Base-by-base conservation (phyloP, 1,284 basidiomycete species). In the Pseudozyma hubeiensis region DNA sequence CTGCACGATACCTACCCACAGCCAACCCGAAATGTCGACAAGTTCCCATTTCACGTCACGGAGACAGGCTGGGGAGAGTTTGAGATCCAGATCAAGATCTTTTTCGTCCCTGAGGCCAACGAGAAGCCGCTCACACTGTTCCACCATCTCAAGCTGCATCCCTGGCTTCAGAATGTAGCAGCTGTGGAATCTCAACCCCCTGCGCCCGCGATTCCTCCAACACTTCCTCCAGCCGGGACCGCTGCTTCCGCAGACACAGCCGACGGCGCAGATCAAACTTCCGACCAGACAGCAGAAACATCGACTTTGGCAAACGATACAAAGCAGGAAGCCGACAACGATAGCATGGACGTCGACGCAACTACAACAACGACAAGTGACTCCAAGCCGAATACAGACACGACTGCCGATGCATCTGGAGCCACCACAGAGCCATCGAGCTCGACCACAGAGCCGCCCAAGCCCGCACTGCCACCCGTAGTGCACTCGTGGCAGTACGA, bases 31-130 rank as follows among this genome's bases (percentile, higher is more conserved):
- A 92, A 91, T 77, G 85, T 97, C 49, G 97, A 99, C 82, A 93
- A 92, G 81, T 90, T 93, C 8, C 97, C 97, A 0, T 99, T 94
- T 82, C 91, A 93, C 77, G 91, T 99, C 9, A 91, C 93, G 7
- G 97, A 99, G 85, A 98, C 96, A 9, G 97, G 96, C 48, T 99
- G 97, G 97, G 97, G 97, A 81, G 97, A 99, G 87, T 99, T 99
- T 85, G 94, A 97, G 80, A 91, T 99, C 67, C 90, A 92, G 80
- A 96, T 99, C 79, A 90, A 93, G 69, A 91, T 99, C 69, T 92
- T 91, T 53, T 98, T 99, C 85, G 88, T 94, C n/a, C 85, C 89
- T 46, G 97, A 99, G 85, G 90, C 94, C 2, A 91, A 90, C 53
- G 97, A 99, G 85, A 98, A 98, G 85, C 90, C 93, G 7, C 87